A percentile compares a stretch with the other conserved stretches of the same genome.
Evolutionary conservation across 331 rosid species (phyloP).

Genomic region (Pyracantha coccinea): DNA sequence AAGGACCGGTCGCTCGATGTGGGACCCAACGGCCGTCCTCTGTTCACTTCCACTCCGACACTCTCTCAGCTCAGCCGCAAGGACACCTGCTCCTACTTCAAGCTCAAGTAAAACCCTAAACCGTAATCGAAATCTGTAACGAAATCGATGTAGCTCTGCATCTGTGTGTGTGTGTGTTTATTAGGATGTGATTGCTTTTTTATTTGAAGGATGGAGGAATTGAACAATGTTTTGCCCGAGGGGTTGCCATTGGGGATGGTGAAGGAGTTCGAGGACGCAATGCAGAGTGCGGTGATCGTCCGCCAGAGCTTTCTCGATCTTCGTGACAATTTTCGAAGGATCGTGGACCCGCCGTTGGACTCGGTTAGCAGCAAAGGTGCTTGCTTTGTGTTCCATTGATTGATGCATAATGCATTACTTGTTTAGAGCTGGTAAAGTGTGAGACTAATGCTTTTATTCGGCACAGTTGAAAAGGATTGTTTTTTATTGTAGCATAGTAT

Average conservation of each 20-base stretch:
- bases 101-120: constrained; percentile 39
- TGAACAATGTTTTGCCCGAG: constrained; percentile 66
- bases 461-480: background rate
- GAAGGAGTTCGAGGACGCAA: constrained; percentile 84
- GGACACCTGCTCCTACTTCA: constrained; percentile 53
- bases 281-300: constrained; percentile 62
- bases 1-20: constrained; percentile 56
- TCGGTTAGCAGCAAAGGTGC: constrained; percentile 43
- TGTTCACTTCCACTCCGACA: constrained; percentile 55
- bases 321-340: constrained; percentile 68
- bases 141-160: background rate
- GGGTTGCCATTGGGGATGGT: constrained; percentile 78
- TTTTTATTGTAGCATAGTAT: background rate
- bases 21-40: constrained; percentile 62
- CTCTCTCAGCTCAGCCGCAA: constrained; percentile 48
- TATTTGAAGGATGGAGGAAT: constrained; percentile 38
- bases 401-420: too few species aligned
- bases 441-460: background rate
- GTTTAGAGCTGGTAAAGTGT: background rate
- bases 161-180: background rate
- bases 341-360: constrained; percentile 67
- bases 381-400: background rate
- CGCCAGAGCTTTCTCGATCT: constrained; percentile 80
- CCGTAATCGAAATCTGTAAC: background rate
- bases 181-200: background rate